Evolutionary conservation across 2,329 filamentous ascomycete genomes (phyloP).

Genomic region (Aureobasidium sp.): DNA sequence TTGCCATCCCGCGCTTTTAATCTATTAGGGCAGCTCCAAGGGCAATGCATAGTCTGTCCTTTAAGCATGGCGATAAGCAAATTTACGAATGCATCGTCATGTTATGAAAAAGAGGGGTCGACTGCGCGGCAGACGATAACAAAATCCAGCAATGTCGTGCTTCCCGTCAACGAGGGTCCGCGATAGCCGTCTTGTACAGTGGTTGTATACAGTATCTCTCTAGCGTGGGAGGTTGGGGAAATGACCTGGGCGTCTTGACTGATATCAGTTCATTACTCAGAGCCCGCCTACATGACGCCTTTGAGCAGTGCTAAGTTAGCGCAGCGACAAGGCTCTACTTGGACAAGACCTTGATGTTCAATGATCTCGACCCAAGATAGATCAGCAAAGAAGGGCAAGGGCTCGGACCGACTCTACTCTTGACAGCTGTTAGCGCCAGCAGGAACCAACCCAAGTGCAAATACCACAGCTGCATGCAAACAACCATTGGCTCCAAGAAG

Average conservation of each 20-base stretch:
- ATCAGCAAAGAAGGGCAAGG: not conserved
- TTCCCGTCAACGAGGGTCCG: slow-evolving; percentile 4
- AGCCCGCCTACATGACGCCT: not conserved
- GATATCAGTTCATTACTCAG: not conserved
- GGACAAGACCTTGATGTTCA: not conserved
- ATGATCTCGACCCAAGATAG: not conserved
- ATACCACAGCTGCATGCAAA: not conserved
- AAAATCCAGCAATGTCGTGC: slow-evolving; percentile 5
- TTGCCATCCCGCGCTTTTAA: slow-evolving; percentile 8
- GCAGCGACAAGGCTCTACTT: not conserved
- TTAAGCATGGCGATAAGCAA: slow-evolving; percentile 6
- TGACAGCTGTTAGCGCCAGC: slow-evolving; percentile 11
- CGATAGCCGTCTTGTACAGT: slow-evolving; percentile 5
- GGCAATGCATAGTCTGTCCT: not conserved
- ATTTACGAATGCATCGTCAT: not conserved
- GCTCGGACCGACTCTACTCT: not conserved
- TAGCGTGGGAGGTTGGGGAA: not conserved
- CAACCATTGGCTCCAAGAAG: not conserved
- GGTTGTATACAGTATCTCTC: slow-evolving; percentile 2
- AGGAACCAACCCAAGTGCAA: not conserved
- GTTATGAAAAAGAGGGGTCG: not conserved
- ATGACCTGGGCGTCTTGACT: not conserved
- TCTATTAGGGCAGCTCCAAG: not conserved
- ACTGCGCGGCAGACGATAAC: slow-evolving; percentile 8
- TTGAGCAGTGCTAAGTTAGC: not conserved